Evolutionary conservation across 306 rosid genomes (phyloP), one percentile per base, ranked within the genome.

Genomic region (Cucurbita ficifolia): DNA sequence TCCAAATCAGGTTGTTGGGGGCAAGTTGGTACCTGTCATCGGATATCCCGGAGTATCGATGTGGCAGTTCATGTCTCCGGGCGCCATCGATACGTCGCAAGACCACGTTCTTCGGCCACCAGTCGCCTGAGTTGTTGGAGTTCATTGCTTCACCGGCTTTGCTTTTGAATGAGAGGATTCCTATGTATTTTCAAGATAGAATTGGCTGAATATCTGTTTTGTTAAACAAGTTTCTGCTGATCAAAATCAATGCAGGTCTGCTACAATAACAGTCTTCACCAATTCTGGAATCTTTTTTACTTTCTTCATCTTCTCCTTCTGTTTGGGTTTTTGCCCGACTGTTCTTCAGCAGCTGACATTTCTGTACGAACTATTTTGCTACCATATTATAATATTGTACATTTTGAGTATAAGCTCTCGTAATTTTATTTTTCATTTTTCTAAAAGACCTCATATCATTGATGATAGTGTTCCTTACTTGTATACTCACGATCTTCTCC

Each of bases 31-130:
- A 79, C 99, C 99, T 35, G 86, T 86, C 33, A 81, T 86, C 9
- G 96, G 97, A 39, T 94, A 94, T 76, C 95, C 97, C 52, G 95
- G 99, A 73, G 74, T 89, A 13, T 84, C 90, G 18, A 94, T 94
- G 97, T 94, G 99, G 99, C 96, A 91, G 79, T 89, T 88, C 74
- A 86, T 91, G 96, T 83, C 96, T 11, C 95, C 90, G 16, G 82
- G 96, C 42, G 79, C 89, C 8, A 72, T 94, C 70, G 99, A 94
- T 70, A 91, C 96, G 45, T 94, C 99, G 35, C 87, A 81, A 73
- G 99, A 94, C 81, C 97, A 94, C 72, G 84, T 89, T 46, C 97
- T 89, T 52, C 97, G 90, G 45, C 92, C 99, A 18, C 99, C 99
- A 5, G 98, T 91, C 67, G 98, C 98, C 36, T 94, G 80, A 87